These are phyloP conservation scores for Ogataea siamensis DNA, from an alignment of 805 yeast species.

Conservation along the genomic window DNA sequence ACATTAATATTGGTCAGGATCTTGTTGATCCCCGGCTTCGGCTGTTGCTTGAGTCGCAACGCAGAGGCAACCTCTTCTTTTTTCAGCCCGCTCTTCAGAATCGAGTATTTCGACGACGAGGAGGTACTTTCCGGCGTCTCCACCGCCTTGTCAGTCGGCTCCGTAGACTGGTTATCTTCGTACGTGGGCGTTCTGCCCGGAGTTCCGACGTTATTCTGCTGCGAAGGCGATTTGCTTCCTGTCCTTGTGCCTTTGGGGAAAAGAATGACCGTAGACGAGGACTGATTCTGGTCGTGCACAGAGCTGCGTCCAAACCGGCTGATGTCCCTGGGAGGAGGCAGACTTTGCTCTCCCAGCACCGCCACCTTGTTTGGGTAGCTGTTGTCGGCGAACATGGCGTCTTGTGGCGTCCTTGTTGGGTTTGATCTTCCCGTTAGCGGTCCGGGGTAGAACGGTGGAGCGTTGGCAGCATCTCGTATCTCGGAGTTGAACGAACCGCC, in stretches of 20 bases:
- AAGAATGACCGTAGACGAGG: conserved; percentile 45
- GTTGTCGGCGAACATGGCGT: conserved; percentile 13
- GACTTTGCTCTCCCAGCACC: conserved; percentile 28
- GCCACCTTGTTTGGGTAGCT: conserved; percentile 23
- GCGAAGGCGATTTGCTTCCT: conserved; percentile 21
- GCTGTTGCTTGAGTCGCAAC: conserved; percentile 16
- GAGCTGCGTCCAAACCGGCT: conserved; percentile 18
- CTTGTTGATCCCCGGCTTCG: conserved; percentile 46
- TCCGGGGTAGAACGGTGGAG: conserved; percentile 12
- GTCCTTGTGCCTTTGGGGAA: conserved; percentile 41
- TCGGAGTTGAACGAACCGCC: conserved; percentile 11
- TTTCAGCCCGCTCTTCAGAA: conserved; percentile 7
- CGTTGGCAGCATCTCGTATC: conserved; percentile 7
- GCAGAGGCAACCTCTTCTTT: conserved; percentile 19
- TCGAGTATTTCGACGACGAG: conserved; percentile 5
- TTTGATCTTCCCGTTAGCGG: conserved; percentile 14
- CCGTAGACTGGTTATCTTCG: conserved; percentile 2
- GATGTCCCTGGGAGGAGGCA: conserved; percentile 32
- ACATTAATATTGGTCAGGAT: conserved; percentile 89
- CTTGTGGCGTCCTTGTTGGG: conserved; percentile 15
- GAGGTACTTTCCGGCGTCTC: conserved; percentile 3
- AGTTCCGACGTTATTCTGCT: background rate
- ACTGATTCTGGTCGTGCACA: conserved; percentile 8
- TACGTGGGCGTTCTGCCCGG: conserved; percentile 4
- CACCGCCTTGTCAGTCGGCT: conserved; percentile 6